phyloP scores from a whole-genome alignment of 805 yeast genomes.

The Kluyveromyces nonfermentans region DNA sequence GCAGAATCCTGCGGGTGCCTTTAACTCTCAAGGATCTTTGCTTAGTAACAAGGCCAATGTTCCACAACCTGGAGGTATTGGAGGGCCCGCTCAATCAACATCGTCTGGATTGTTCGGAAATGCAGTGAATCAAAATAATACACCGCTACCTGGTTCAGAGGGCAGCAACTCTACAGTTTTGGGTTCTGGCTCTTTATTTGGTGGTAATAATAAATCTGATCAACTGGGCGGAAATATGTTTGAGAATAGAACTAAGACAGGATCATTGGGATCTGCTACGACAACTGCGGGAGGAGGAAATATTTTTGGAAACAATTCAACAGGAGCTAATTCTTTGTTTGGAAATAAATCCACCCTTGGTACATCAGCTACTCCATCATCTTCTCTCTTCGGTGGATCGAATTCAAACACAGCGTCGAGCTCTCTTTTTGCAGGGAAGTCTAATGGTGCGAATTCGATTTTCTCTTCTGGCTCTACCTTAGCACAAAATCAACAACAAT shows the following conservation, averaged over 20 bases:
- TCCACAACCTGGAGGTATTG: not conserved
- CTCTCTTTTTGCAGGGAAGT: constrained; percentile 18
- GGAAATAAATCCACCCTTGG: not conserved
- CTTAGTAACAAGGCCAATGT: constrained; percentile 10
- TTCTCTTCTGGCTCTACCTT: constrained; percentile 10
- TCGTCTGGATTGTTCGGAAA: constrained; percentile 13
- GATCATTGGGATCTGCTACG: constrained; percentile 1
- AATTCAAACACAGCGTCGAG: constrained; percentile 6
- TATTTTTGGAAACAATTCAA: constrained; percentile 7
- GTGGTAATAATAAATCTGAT: constrained; percentile 6
- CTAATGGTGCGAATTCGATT: constrained; percentile 3
- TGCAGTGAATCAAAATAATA: not conserved
- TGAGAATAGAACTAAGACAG: constrained; percentile 10
- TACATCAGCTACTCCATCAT: not conserved
- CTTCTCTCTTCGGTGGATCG: constrained; percentile 4
- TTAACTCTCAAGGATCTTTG: constrained; percentile 11
- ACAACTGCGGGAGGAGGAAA: not conserved
- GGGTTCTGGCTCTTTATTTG: not conserved
- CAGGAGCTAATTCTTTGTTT: not conserved
- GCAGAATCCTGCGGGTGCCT: constrained; percentile 1
- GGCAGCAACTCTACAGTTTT: not conserved
- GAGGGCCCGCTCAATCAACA: not conserved
- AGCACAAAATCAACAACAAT: constrained; percentile 6
- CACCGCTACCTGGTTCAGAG: not conserved
- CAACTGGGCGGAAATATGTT: constrained; percentile 7